phyloP scores from a whole-genome alignment of 306 rosid genomes.

The Neltuma alba region DNA sequence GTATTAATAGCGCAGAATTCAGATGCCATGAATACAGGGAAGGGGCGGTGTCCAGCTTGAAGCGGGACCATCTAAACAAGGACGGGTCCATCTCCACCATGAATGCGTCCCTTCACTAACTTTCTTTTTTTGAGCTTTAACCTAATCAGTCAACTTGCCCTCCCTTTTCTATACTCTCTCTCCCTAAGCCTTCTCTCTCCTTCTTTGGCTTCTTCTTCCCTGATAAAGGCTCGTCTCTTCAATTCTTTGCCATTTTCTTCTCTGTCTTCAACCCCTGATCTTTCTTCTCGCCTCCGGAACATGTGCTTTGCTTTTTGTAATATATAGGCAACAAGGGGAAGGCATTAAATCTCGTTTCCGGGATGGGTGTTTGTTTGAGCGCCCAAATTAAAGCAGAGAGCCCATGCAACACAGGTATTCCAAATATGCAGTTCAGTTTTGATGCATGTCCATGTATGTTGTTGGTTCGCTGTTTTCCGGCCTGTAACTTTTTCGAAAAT shows the following conservation, averaged over 20 bases:
- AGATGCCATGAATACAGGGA: not conserved
- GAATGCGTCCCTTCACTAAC: not conserved
- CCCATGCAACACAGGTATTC: constrained; percentile 53
- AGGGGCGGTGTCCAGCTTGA: constrained; percentile 19
- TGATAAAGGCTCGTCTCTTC: not conserved
- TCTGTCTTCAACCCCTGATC: not conserved
- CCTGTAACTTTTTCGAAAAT: not conserved
- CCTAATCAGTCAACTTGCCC: not conserved
- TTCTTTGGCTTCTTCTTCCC: not conserved
- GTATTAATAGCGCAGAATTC: not conserved
- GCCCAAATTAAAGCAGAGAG: constrained; percentile 58
- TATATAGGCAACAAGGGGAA: constrained; percentile 29
- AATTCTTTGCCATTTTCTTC: not conserved
- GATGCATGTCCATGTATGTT: constrained; percentile 4
- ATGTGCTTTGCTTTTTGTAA: constrained; percentile 27
- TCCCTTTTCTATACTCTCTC: not conserved
- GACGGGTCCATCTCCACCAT: constrained; percentile 7
- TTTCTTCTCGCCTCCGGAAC: not conserved
- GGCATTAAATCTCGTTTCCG: constrained; percentile 16
- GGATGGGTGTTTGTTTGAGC: constrained; percentile 69
- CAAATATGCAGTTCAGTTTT: not conserved
- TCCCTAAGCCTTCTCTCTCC: not conserved
- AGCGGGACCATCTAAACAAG: constrained; percentile 10
- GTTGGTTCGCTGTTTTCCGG: not conserved
- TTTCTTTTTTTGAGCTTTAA: not conserved